phyloP scores from a whole-genome alignment of 148 eudicot species.

The Rheum nobile region DNA sequence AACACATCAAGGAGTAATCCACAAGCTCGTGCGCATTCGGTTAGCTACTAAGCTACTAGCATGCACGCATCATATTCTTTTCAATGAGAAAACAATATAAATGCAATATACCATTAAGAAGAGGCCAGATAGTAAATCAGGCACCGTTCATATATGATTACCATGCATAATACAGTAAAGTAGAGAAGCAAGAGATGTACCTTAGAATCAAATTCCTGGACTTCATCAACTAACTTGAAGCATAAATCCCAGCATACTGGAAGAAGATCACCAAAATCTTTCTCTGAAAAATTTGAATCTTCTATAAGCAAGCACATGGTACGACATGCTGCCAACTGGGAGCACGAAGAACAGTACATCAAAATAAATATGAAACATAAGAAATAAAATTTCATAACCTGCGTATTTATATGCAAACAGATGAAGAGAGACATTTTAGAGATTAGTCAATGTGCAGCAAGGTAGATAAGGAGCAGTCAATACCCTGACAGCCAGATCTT shows the following conservation, averaged over 20 bases:
- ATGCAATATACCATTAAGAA: neutral
- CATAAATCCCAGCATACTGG: conserved; percentile 87
- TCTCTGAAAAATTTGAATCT: conserved; percentile 84
- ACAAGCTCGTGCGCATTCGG: neutral
- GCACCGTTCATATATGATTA: neutral
- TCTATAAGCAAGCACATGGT: conserved; percentile 82
- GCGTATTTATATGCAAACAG: neutral
- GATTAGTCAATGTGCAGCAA: neutral
- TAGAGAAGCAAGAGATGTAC: conserved; percentile 22
- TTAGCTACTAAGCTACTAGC: neutral
- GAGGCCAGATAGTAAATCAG: neutral
- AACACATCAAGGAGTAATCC: neutral
- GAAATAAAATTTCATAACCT: neutral
- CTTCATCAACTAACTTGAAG: conserved; percentile 82
- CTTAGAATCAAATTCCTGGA: conserved; percentile 95
- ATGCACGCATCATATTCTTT: neutral
- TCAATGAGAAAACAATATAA: neutral
- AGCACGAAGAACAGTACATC: conserved; percentile 6
- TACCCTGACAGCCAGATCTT: conserved; percentile 93
- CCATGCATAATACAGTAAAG: conserved; percentile 1
- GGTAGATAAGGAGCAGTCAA: conserved; percentile 5
- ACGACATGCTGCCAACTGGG: conserved; percentile 81
- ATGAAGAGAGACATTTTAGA: neutral
- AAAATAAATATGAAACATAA: conserved; percentile 9
- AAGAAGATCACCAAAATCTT: conserved; percentile 76